These are phyloP conservation scores for Vitis hybrid DNA, from an alignment of 177 flowering plant genomes.

Conservation along the genomic window DNA sequence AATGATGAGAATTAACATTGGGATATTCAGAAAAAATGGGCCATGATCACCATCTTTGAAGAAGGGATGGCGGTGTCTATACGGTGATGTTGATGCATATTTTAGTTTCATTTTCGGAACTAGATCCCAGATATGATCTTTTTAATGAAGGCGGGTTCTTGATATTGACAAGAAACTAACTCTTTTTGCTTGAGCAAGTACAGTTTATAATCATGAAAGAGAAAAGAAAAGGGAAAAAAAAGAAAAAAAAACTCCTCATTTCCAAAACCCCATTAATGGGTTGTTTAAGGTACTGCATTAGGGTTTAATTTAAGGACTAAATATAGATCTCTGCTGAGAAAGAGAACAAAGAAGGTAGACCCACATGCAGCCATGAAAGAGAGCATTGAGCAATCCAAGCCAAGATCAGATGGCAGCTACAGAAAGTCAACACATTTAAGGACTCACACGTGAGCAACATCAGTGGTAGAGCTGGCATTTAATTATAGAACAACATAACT, in stretches of 20 bases:
- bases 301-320: background rate
- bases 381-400: slow-evolving; percentile 11
- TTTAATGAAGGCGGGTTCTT: slow-evolving; percentile 25
- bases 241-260: no score
- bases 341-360: slow-evolving; percentile 7
- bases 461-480: slow-evolving; percentile 18
- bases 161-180: slow-evolving; percentile 46
- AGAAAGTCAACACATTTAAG: slow-evolving; percentile 44
- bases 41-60: background rate
- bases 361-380: slow-evolving; percentile 13
- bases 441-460: slow-evolving; percentile 39
- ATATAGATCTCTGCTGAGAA: background rate
- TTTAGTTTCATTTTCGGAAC: slow-evolving; percentile 15
- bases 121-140: slow-evolving; percentile 23
- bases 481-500: background rate
- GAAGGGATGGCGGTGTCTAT: slow-evolving; percentile 20
- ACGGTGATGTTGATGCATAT: slow-evolving; percentile 22
- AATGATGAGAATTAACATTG: no score
- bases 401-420: slow-evolving; percentile 17
- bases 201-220: background rate
- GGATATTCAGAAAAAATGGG: no score
- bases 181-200: slow-evolving; percentile 3
- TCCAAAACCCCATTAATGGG: background rate
- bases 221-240: no score
- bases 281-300: background rate